These are phyloP conservation scores for Gossypium gossypioides DNA, from an alignment of 441 rosid genomes.

Conservation along the genomic window DNA sequence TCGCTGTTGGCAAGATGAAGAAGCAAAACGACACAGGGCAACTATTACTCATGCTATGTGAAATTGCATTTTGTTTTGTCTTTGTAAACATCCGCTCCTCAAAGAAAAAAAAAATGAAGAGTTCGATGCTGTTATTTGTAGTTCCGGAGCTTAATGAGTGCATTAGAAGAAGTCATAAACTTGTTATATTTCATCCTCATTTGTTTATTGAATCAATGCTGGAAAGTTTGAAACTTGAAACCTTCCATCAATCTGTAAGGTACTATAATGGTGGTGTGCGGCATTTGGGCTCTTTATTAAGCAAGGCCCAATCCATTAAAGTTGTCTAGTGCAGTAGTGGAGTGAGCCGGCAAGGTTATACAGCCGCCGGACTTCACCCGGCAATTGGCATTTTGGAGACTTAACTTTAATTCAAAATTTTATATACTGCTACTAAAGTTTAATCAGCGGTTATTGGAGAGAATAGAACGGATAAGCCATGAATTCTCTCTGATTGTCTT, in stretches of 20 bases:
- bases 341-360: neutral
- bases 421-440: neutral
- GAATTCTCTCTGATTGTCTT: constrained; percentile 6
- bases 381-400: constrained; percentile 5
- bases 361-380: neutral
- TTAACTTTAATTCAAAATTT: neutral
- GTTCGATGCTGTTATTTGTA: too few relatives aligned
- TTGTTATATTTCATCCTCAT: neutral
- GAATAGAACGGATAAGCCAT: neutral
- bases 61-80: neutral
- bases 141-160: too few relatives aligned
- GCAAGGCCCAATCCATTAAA: neutral
- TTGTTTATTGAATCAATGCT: neutral
- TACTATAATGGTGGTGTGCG: neutral
- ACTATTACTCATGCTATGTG: neutral
- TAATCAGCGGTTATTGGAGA: neutral
- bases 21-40: neutral
- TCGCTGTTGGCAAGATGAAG: neutral
- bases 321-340: neutral
- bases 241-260: neutral
- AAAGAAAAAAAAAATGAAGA: too few relatives aligned
- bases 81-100: too few relatives aligned
- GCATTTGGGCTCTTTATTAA: neutral
- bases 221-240: neutral
- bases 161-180: neutral